Evolutionary conservation across 2,329 filamentous ascomycete genomes (phyloP), one percentile per base, ranked within the genome.

Genomic region (Domatiomyces catenatus): DNA sequence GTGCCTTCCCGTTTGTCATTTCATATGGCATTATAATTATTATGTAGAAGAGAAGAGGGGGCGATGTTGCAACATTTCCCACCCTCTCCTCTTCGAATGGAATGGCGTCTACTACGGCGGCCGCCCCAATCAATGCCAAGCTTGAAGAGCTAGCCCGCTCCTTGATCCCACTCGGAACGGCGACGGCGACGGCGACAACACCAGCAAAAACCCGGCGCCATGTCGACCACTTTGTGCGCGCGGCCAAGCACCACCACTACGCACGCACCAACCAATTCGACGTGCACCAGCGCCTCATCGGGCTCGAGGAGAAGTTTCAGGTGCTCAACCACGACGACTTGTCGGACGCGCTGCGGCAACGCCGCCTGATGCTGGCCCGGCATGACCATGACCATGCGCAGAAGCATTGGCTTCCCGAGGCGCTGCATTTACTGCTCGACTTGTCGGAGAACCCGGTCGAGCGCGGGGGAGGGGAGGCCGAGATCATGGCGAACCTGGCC

Each of bases 291-390:
- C 75, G 74, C 36, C 71, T 90, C 1, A 71, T 79, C 47, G 85
- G 85, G 1, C 71, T 95, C 2, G 82, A 89, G 58, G 92, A 96
- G 68, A 88, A 90, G 59, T 92, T 95, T 59, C 77, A 80, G 28
- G 75, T 96, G 49, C 75, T 86, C 46, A 82, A 84, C 61, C 80
- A 85, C 54, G 89, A 95, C 59, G 79, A 79, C 42, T 70, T 95
- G 22, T 86, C 87, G 10, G 81, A 89, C 62, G 81, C 80, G 5
- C 68, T 88, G 36, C 69, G 71, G 42, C 61, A 64, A 44, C 74
- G 84, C 36, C 65, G 87, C 12, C 68, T 75, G 42, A 76, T 80
- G 53, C 66, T 94, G 18, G 69, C 74, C 8, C 3, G 3, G 22
- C 3, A 24, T 3, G 22, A 24, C 6, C 22, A 24, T 24, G 3